These are phyloP conservation scores for Pisolithus thermaeus DNA, from an alignment of 1,284 basidiomycete species.

Conservation along the genomic window DNA sequence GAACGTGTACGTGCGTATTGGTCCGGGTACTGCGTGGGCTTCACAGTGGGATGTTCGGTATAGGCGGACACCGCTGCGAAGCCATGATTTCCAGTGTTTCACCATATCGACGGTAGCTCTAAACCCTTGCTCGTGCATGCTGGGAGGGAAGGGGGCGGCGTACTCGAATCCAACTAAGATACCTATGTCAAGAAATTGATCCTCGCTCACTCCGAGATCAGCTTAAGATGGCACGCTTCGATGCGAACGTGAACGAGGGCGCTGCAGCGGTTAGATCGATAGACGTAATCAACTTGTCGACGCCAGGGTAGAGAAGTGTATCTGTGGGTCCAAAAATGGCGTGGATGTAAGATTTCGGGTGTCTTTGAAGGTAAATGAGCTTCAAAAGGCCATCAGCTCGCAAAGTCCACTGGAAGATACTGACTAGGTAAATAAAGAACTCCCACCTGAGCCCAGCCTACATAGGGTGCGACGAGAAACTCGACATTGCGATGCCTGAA, in stretches of 20 bases:
- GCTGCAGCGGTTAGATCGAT: conserved; percentile 65
- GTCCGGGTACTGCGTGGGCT: conserved; percentile 74
- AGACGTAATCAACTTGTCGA: conserved; percentile 89
- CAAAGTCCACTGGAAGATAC: conserved; percentile 4
- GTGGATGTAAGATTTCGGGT: conserved; percentile 92
- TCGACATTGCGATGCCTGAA: conserved; percentile 96
- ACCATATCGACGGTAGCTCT: conserved; percentile 87
- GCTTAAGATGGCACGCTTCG: conserved; percentile 71
- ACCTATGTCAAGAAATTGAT: conserved; percentile 93
- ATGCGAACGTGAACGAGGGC: conserved; percentile 80
- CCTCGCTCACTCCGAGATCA: conserved; percentile 78
- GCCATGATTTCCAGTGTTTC: conserved; percentile 84
- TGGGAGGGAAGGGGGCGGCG: conserved; percentile 83
- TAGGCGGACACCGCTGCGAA: conserved; percentile 75
- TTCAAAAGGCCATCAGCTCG: conserved; percentile 29
- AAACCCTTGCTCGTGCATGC: conserved; percentile 70
- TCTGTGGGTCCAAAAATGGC: conserved; percentile 91
- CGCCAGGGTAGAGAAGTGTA: conserved; percentile 82
- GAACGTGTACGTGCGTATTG: conserved; percentile 86
- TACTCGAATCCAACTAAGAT: conserved; percentile 91
- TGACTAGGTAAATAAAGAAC: conserved; percentile 22
- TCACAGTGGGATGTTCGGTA: conserved; percentile 73
- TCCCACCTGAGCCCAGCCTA: conserved; percentile 87
- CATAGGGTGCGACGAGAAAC: conserved; percentile 93
- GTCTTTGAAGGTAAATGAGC: conserved; percentile 92